These are phyloP conservation scores for Inga oerstediana DNA, from an alignment of 306 rosid genomes.

Conservation along the genomic window DNA sequence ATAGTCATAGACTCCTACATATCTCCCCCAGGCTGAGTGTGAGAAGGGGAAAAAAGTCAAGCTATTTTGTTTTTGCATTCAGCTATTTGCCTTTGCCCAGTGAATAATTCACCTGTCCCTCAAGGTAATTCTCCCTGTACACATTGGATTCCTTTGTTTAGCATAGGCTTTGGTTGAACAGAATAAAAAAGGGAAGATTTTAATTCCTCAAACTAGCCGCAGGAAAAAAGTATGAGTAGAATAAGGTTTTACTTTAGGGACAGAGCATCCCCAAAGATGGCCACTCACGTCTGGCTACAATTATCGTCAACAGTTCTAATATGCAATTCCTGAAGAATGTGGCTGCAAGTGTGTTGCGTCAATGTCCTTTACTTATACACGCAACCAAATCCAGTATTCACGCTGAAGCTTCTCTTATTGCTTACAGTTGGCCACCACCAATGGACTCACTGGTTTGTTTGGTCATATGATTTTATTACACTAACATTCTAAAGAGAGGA, in stretches of 20 bases:
- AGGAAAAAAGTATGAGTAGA: neutral
- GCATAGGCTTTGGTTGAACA: neutral
- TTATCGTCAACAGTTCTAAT: neutral
- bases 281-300: neutral
- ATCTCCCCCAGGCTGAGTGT: neutral
- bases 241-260: neutral
- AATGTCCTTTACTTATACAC: neutral
- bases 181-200: neutral
- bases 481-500: neutral
- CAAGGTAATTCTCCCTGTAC: neutral
- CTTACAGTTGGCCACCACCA: too few species aligned
- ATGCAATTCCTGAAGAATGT: neutral
- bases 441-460: neutral
- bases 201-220: neutral
- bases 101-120: neutral
- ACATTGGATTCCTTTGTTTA: neutral
- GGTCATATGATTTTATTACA: too few species aligned
- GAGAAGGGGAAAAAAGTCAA: neutral
- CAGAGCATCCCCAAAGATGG: slow-evolving; percentile 10
- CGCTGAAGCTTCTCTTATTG: neutral
- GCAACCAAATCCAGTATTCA: neutral
- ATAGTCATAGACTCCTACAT: neutral
- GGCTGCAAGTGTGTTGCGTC: neutral
- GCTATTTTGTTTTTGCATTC: too few species aligned
- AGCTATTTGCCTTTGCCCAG: too few species aligned